A percentile compares a stretch with the other conserved stretches of the same genome.
Evolutionary conservation across 768 basidiomycete species (phyloP).

Genomic region (Kwoniella sp.): DNA sequence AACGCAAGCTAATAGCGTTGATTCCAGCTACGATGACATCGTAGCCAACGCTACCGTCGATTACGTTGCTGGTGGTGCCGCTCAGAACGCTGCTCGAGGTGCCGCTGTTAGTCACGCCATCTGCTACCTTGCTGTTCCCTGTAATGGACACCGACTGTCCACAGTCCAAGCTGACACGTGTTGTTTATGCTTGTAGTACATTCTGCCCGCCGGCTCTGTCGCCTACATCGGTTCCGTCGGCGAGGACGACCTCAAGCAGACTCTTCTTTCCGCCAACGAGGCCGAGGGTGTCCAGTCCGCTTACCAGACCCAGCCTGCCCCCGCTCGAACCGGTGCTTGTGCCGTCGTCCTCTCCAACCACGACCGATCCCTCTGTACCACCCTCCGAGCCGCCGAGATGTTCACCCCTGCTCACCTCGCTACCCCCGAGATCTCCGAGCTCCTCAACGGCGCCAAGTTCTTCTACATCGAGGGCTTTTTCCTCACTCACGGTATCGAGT

Average conservation of each 20-base stretch:
- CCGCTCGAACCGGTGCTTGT: constrained; percentile 89
- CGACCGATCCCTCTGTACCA: constrained; percentile 89
- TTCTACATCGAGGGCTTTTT: constrained; percentile 98
- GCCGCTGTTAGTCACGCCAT: constrained; percentile 72
- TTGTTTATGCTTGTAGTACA: constrained; percentile 65
- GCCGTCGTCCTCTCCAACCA: constrained; percentile 94
- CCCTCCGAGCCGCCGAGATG: constrained; percentile 83
- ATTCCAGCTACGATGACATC: constrained; percentile 80
- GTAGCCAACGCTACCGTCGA: constrained; percentile 72
- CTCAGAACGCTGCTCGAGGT: constrained; percentile 93
- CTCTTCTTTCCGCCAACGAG: constrained; percentile 85
- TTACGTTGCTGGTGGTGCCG: constrained; percentile 95
- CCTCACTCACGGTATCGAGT: constrained; percentile 84
- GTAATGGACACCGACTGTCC: too few relatives aligned
- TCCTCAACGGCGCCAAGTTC: constrained; percentile 77
- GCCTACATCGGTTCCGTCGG: constrained; percentile 95
- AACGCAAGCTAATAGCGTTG: neutral
- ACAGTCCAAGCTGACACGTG: neutral
- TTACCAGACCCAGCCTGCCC: constrained; percentile 81
- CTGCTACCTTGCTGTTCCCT: neutral
- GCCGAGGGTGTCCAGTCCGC: constrained; percentile 85
- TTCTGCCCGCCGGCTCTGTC: constrained; percentile 82
- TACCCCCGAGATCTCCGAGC: constrained; percentile 71
- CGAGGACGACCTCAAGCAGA: constrained; percentile 84
- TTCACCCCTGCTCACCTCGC: constrained; percentile 80